Conservation (phyloP, 2,329 filamentous ascomycete species). For the Penicillium sp. region DNA sequence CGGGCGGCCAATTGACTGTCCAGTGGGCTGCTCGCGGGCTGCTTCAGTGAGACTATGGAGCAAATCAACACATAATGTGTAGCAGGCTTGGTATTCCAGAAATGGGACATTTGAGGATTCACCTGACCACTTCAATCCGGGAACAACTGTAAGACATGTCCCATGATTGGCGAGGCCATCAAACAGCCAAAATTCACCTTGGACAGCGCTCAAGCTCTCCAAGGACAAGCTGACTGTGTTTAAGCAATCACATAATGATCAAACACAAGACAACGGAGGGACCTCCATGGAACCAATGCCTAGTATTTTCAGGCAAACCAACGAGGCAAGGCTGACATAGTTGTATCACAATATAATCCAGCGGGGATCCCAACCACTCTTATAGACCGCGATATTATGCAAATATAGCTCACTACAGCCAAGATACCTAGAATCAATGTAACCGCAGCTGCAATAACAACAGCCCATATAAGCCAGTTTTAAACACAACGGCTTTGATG, state of each 20-base stretch:
- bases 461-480: not conserved
- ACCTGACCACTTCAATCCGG: not conserved
- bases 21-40: not conserved
- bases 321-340: not conserved
- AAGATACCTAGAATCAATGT: not conserved
- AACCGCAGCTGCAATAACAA: not conserved
- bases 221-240: not conserved
- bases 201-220: not conserved
- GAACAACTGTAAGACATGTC: not conserved
- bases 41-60: not conserved
- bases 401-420: not conserved
- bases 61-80: not conserved
- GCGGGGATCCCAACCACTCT: not conserved
- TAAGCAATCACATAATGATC: not conserved
- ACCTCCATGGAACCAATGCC: not conserved
- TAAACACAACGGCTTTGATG: not conserved
- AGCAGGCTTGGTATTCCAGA: not conserved
- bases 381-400: not conserved
- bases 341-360: not conserved
- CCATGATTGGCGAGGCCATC: not conserved
- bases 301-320: not conserved
- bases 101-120: not conserved
- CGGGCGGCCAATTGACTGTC: not conserved
- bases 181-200: not conserved
- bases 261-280: not conserved